Evolutionary conservation across 2,329 filamentous ascomycete species (phyloP), one percentile per base, ranked within the genome.

Genomic region (Colletotrichum tofieldiae): DNA sequence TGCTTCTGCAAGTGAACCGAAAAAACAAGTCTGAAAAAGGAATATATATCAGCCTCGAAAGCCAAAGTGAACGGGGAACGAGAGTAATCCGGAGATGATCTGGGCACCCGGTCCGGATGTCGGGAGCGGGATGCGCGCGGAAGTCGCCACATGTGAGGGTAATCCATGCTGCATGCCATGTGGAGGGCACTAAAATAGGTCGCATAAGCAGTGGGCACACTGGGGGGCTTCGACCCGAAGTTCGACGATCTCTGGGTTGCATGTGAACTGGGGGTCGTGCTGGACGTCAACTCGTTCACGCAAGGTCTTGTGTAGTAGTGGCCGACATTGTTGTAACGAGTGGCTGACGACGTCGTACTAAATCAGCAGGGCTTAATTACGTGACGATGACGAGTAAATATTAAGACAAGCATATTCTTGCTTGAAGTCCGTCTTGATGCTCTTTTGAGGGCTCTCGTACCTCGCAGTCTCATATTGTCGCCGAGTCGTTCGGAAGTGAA

Each of bases 61-160:
- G 18, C 26, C 20, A n/a, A 20, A 23, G 23, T 29, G 18, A 26
- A 41, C 6, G 29, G 29, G 39, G 32, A 14, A 32, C 65, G 49
- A 37, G 54, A 32, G 29, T 32, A 32, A 32, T 32, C 29, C 29
- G 29, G 29, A 32, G 29, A 32, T 32, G 29, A 32, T 6, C 29
- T 32, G 29, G 29, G 29, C 11, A 32, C 37, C 49, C 47, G 41
- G 14, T 43, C 55, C 63, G 68, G 63, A 67, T 62, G 63, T 71
- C 68, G 68, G 63, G 62, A 29, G 14, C 51, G 32, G 37, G 20
- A 51, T 16, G 14, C 20, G 43, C 49, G 32, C 68, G 68, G 63
- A 71, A 61, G 63, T 71, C 63, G 56, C 63, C 63, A 23, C 55
- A 41, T 2, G 5, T 41, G 26, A 18, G 26, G 12, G 20, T 23